These are phyloP conservation scores for Sphaceloma murrayae DNA, from an alignment of 2,329 filamentous ascomycete genomes.

Conservation along the genomic window DNA sequence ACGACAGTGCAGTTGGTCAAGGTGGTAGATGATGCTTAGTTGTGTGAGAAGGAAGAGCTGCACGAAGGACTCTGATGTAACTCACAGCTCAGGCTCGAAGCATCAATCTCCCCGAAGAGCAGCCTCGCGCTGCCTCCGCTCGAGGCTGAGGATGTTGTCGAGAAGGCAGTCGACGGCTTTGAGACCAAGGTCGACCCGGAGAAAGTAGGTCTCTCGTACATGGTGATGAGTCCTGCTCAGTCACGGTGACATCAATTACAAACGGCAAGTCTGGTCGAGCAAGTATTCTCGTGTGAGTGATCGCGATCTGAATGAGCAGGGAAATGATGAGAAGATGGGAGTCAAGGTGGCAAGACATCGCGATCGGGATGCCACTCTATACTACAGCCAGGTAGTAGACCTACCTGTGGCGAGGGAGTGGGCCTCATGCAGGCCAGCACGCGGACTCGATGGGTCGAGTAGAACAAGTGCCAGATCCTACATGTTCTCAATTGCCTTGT, in stretches of 20 bases:
- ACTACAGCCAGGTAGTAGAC: background rate
- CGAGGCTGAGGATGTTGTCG: slow-evolving; percentile 26
- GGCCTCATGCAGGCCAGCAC: slow-evolving; percentile 8
- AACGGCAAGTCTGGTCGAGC: background rate
- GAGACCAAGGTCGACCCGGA: slow-evolving; percentile 23
- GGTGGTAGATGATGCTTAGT: slow-evolving; percentile 32
- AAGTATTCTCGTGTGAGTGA: slow-evolving; percentile 7
- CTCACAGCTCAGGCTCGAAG: slow-evolving; percentile 33
- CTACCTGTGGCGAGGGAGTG: slow-evolving; percentile 8
- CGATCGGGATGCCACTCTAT: slow-evolving; percentile 16
- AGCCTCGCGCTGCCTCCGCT: slow-evolving; percentile 31
- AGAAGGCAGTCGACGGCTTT: slow-evolving; percentile 29
- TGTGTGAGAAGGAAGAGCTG: slow-evolving; percentile 13
- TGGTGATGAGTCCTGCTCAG: slow-evolving; percentile 10
- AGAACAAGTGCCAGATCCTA: slow-evolving; percentile 11
- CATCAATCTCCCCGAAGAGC: slow-evolving; percentile 43
- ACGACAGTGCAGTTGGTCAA: slow-evolving; percentile 42
- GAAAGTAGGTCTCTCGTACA: slow-evolving; percentile 6
- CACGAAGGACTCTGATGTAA: background rate
- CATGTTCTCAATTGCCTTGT: background rate
- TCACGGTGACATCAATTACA: slow-evolving; percentile 1
- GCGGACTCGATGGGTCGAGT: background rate
- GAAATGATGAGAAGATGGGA: slow-evolving; percentile 17
- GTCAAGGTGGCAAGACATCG: slow-evolving; percentile 20
- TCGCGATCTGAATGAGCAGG: slow-evolving; percentile 17